Evolutionary conservation across 495 filamentous ascomycete species (phyloP).

Genomic region (Arthonia radiata): DNA sequence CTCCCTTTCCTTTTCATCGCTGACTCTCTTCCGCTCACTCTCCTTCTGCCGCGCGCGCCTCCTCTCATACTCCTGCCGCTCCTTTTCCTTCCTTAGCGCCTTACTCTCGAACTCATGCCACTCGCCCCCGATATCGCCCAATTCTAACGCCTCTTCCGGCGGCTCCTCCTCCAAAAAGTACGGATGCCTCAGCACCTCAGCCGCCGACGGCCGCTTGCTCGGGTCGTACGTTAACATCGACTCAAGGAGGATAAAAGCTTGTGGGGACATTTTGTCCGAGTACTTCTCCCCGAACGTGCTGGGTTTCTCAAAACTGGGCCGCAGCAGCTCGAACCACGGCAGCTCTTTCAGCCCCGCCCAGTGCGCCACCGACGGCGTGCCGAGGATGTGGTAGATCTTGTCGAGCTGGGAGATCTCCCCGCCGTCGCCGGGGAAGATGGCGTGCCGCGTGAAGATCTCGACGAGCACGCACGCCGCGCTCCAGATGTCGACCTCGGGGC

Average conservation of each 20-base stretch:
- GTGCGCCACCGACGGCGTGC: conserved; percentile 57
- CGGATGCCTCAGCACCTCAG: conserved; percentile 63
- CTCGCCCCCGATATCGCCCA: conserved; percentile 69
- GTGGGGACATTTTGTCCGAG: conserved; percentile 39
- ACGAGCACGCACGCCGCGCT: conserved; percentile 90
- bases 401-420: conserved; percentile 88
- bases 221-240: conserved; percentile 79
- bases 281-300: conserved; percentile 71
- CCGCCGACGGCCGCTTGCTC: conserved; percentile 54
- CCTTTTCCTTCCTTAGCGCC: conserved; percentile 72
- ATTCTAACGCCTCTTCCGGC: conserved; percentile 57
- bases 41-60: conserved; percentile 17
- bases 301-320: conserved; percentile 46
- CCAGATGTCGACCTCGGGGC: conserved; percentile 91
- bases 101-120: conserved; percentile 99
- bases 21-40: conserved; percentile 1
- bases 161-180: conserved; percentile 81
- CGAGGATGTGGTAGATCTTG: conserved; percentile 80
- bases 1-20: too few relatives aligned
- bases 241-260: conserved; percentile 58
- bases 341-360: conserved; percentile 81
- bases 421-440: conserved; percentile 88
- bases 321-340: conserved; percentile 84
- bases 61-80: conserved; percentile 52
- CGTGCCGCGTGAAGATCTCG: conserved; percentile 86